phyloP scores from a whole-genome alignment of 352 stramenopile species.

The Globisporangium sylvaticum region DNA sequence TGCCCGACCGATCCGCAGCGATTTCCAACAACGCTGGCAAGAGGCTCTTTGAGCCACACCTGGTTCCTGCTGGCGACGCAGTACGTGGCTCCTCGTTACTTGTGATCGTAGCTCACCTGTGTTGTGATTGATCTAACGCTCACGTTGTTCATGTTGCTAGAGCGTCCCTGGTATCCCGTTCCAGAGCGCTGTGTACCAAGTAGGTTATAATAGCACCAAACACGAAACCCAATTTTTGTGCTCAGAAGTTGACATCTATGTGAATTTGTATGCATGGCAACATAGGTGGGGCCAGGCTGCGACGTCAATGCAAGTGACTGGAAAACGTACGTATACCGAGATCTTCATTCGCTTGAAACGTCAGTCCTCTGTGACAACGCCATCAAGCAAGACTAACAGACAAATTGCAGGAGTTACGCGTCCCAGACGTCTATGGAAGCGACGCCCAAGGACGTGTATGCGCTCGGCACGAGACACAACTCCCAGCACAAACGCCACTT shows the following conservation, averaged over 20 bases:
- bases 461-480: constrained; percentile 36
- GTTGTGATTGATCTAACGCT: neutral
- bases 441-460: constrained; percentile 19
- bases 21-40: constrained; percentile 27
- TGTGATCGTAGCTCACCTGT: neutral
- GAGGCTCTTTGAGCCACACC: constrained; percentile 57
- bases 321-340: constrained; percentile 52
- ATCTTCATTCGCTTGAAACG: neutral
- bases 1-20: constrained; percentile 30
- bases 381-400: neutral
- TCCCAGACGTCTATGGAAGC: constrained; percentile 52
- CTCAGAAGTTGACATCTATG: neutral
- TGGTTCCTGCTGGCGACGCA: constrained; percentile 27
- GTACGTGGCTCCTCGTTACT: constrained; percentile 1
- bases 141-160: constrained; percentile 9
- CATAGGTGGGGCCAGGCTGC: constrained; percentile 44
- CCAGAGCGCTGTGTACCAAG: constrained; percentile 64
- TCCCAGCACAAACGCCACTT: constrained; percentile 64
- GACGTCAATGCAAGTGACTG: constrained; percentile 45
- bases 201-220: constrained; percentile 7
- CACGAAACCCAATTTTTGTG: neutral
- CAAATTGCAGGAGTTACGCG: constrained; percentile 44
- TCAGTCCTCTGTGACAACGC: too few relatives aligned
- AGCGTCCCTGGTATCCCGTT: constrained; percentile 51
- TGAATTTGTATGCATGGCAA: neutral